phyloP scores from a whole-genome alignment of 1,284 basidiomycete species.

The Tilletia setariae region DNA sequence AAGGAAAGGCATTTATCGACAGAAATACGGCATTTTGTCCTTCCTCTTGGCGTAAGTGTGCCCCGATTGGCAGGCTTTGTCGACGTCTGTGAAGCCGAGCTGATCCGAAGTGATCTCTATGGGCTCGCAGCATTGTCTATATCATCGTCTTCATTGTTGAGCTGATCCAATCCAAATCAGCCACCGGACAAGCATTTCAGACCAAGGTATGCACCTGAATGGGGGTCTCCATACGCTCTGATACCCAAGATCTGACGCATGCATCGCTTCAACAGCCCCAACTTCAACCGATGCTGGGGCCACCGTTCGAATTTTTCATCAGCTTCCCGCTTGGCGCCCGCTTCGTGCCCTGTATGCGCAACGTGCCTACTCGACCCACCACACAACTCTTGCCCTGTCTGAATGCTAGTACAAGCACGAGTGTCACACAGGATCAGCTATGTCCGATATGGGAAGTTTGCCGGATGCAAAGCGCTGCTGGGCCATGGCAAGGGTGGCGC shows the following conservation, averaged over 20 bases:
- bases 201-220: slow-evolving; percentile 24
- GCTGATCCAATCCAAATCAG: slow-evolving; percentile 42
- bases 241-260: background rate
- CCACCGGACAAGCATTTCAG: slow-evolving; percentile 52
- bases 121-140: slow-evolving; percentile 59
- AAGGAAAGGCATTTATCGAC: background rate
- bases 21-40: slow-evolving; percentile 1
- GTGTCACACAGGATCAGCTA: slow-evolving; percentile 51
- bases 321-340: slow-evolving; percentile 70
- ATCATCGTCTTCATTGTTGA: slow-evolving; percentile 58
- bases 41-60: background rate
- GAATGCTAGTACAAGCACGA: slow-evolving; percentile 58
- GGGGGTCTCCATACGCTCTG: background rate
- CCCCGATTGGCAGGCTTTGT: no score
- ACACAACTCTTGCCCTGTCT: slow-evolving; percentile 64
- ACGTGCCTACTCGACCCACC: slow-evolving; percentile 44
- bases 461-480: slow-evolving; percentile 65
- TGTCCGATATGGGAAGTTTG: slow-evolving; percentile 81
- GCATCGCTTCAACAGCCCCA: slow-evolving; percentile 60
- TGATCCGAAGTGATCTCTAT: no score
- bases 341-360: slow-evolving; percentile 84
- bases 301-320: slow-evolving; percentile 77
- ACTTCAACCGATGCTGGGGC: slow-evolving; percentile 89
- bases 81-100: no score
- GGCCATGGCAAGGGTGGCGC: slow-evolving; percentile 82